Conservation (phyloP, 805 yeast species). For the Ogataea trehalophila region DNA sequence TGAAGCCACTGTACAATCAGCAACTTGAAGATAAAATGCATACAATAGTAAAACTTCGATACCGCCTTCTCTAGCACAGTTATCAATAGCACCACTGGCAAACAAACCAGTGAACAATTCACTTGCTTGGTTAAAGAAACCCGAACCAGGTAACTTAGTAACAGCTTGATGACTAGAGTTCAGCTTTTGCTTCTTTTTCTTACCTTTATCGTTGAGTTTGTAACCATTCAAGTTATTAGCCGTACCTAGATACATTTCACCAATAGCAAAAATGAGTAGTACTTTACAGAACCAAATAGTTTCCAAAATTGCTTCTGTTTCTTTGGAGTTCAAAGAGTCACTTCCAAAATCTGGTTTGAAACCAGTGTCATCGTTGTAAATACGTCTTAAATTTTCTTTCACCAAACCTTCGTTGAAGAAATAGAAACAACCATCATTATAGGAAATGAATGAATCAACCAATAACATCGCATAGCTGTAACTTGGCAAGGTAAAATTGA, state of each 20-base stretch:
- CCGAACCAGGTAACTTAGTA: constrained; percentile 66
- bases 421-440: constrained; percentile 81
- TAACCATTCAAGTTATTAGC: constrained; percentile 58
- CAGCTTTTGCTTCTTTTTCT: constrained; percentile 18
- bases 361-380: constrained; percentile 46
- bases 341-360: constrained; percentile 28
- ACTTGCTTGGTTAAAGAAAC: constrained; percentile 75
- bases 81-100: constrained; percentile 76
- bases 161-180: background rate
- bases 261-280: constrained; percentile 66
- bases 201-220: constrained; percentile 26
- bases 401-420: constrained; percentile 80
- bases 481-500: constrained; percentile 69
- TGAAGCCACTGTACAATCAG: constrained; percentile 78
- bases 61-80: constrained; percentile 74
- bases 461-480: constrained; percentile 70
- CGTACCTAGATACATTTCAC: constrained; percentile 80
- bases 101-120: constrained; percentile 71
- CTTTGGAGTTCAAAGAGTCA: constrained; percentile 27
- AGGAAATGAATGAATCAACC: constrained; percentile 71
- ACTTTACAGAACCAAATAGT: constrained; percentile 81
- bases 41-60: constrained; percentile 69
- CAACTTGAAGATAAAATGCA: constrained; percentile 78
- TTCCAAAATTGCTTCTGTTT: constrained; percentile 54
- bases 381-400: constrained; percentile 57